Evolutionary conservation across 108 stramenopile genomes (phyloP).

Genomic region (Pseudonitzschia multiseries): DNA sequence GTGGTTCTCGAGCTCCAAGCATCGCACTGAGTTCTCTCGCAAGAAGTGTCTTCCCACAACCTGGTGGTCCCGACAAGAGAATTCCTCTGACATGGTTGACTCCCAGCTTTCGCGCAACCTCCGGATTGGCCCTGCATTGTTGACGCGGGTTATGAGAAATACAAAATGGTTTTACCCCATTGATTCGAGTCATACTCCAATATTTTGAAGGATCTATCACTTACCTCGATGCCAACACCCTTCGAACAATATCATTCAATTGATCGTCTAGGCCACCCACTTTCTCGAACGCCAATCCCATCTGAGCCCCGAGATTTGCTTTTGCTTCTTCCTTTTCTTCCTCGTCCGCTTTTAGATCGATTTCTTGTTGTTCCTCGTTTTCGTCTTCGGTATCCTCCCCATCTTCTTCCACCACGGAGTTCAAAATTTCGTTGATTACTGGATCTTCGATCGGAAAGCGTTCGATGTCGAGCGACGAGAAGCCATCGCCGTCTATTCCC

Average conservation of each 20-base stretch:
- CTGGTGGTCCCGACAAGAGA: constrained; percentile 78
- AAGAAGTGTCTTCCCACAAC: constrained; percentile 85
- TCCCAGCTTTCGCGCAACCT: constrained; percentile 82
- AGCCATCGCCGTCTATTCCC: constrained; percentile 45
- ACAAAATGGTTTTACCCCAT: background rate
- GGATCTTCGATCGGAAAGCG: constrained; percentile 27
- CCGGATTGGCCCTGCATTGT: constrained; percentile 71
- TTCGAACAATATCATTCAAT: constrained; percentile 75
- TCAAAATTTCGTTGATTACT: constrained; percentile 25
- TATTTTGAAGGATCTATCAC: background rate
- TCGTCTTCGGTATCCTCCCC: constrained; percentile 6
- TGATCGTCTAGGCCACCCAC: constrained; percentile 80
- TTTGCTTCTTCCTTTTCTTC: constrained; percentile 13
- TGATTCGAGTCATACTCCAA: background rate
- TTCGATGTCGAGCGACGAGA: constrained; percentile 37
- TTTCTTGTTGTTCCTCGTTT: background rate
- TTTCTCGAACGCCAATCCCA: constrained; percentile 77
- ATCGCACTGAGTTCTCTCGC: constrained; percentile 90
- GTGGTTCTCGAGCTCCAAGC: constrained; percentile 90
- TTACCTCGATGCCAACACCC: constrained; percentile 73
- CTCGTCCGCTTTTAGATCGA: constrained; percentile 22
- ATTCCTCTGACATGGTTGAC: constrained; percentile 85
- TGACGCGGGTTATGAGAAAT: background rate
- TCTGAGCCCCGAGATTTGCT: constrained; percentile 47
- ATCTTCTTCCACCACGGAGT: background rate